phyloP scores from a whole-genome alignment of 352 stramenopile species.

The Globisporangium canariense region DNA sequence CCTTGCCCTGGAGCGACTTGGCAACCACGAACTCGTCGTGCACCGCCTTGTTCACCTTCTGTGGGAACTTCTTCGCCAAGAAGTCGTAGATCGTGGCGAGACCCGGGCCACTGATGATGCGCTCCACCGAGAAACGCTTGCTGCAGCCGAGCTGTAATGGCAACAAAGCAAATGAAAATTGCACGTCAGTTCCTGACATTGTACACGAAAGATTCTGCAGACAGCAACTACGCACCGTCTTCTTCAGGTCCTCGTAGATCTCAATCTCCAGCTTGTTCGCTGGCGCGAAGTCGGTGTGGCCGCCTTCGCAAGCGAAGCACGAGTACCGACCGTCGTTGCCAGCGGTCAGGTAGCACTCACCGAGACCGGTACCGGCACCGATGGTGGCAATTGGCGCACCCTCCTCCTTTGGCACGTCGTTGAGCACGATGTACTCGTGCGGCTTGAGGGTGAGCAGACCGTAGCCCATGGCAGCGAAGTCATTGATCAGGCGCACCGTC shows the following conservation, averaged over 20 bases:
- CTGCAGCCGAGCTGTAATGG: constrained; percentile 66
- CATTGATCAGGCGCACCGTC: constrained; percentile 93
- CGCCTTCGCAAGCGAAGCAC: constrained; percentile 92
- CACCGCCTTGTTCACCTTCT: constrained; percentile 82
- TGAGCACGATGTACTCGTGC: constrained; percentile 90
- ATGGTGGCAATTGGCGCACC: constrained; percentile 93
- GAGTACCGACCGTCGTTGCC: constrained; percentile 85
- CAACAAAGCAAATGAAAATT: neutral
- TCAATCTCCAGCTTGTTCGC: constrained; percentile 86
- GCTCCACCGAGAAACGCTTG: constrained; percentile 93
- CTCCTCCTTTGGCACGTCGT: constrained; percentile 66
- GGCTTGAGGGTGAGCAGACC: constrained; percentile 93
- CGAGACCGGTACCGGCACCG: constrained; percentile 95
- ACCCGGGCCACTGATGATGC: constrained; percentile 93
- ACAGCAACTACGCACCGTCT: constrained; percentile 23
- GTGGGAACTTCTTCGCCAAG: constrained; percentile 87
- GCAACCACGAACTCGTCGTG: constrained; percentile 58
- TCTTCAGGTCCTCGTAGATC: constrained; percentile 79
- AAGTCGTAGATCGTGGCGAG: constrained; percentile 97
- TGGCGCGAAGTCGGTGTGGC: constrained; percentile 95
- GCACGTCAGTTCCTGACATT: neutral
- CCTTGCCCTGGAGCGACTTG: constrained; percentile 73
- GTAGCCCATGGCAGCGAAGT: constrained; percentile 97
- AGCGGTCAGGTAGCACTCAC: constrained; percentile 95
- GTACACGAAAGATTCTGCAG: neutral